Conservation (phyloP, 2,329 filamentous ascomycete species). For the Scedosporium aurantiacum region DNA sequence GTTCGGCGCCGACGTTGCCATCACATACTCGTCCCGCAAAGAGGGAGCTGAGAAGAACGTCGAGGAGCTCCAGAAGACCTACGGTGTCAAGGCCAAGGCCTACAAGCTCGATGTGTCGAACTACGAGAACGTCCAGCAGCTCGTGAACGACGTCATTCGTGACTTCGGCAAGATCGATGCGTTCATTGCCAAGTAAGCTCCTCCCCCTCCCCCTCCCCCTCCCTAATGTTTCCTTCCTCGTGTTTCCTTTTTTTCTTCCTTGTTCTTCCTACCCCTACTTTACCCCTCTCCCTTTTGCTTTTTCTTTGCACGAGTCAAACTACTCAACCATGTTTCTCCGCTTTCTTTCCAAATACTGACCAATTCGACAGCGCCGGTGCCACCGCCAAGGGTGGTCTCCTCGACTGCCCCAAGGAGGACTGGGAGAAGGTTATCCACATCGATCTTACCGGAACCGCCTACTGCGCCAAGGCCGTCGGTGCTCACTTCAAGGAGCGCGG, state of each 20-base stretch:
- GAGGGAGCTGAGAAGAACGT: slow-evolving; percentile 61
- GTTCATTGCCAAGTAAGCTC: slow-evolving; percentile 63
- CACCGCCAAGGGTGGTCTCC: slow-evolving; percentile 56
- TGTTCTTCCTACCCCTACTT: not conserved
- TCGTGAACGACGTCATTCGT: slow-evolving; percentile 51
- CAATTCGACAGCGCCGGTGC: slow-evolving; percentile 41
- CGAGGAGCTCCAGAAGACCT: slow-evolving; percentile 55
- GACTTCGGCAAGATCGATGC: slow-evolving; percentile 67
- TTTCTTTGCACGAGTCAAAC: slow-evolving; percentile 39
- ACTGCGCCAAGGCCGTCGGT: slow-evolving; percentile 61
- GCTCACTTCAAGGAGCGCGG: slow-evolving; percentile 59
- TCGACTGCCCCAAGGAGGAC: slow-evolving; percentile 55
- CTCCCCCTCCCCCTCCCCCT: slow-evolving; percentile 16
- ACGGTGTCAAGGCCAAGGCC: slow-evolving; percentile 48
- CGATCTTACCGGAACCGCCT: slow-evolving; percentile 68
- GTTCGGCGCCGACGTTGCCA: slow-evolving; percentile 35
- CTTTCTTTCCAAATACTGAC: slow-evolving; percentile 5
- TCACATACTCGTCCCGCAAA: slow-evolving; percentile 55
- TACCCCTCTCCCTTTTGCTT: not conserved
- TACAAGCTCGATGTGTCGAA: slow-evolving; percentile 4
- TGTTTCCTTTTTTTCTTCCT: slow-evolving; percentile 34
- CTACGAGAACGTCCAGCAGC: slow-evolving; percentile 32
- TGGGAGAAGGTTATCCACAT: slow-evolving; percentile 60
- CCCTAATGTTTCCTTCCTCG: not conserved
- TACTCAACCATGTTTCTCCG: not conserved